Conservation (phyloP, 495 filamentous ascomycete species). For the Tetracladium setigerum region DNA sequence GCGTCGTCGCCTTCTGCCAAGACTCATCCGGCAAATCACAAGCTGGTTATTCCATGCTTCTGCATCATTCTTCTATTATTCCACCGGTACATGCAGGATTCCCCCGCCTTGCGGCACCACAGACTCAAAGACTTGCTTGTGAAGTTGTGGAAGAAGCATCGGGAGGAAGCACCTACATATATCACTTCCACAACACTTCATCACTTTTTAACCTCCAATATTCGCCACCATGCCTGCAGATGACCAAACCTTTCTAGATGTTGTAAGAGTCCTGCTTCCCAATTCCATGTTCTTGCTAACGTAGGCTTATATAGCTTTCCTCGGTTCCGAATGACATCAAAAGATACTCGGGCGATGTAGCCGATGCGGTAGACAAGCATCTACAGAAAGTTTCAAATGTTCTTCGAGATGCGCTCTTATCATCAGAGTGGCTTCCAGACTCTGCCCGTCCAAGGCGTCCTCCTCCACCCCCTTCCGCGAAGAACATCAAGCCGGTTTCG, state of each 20-base stretch:
- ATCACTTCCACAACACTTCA: constrained; percentile 2
- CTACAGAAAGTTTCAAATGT: constrained; percentile 60
- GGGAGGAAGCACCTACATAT: background rate
- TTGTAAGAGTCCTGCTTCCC: constrained; percentile 33
- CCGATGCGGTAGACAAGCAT: constrained; percentile 68
- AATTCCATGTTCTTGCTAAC: constrained; percentile 2
- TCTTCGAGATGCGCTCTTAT: constrained; percentile 54
- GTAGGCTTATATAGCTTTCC: constrained; percentile 46
- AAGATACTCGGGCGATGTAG: constrained; percentile 54
- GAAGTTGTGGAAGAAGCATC: background rate
- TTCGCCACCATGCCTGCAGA: constrained; percentile 46
- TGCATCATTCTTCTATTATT: too few relatives aligned
- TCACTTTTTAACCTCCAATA: background rate
- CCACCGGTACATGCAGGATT: too few relatives aligned
- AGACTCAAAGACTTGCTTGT: background rate
- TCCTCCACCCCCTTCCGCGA: constrained; percentile 29
- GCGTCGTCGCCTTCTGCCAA: background rate
- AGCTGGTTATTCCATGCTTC: too few relatives aligned
- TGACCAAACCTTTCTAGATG: constrained; percentile 55
- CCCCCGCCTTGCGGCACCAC: too few relatives aligned
- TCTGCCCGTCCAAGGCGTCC: constrained; percentile 50
- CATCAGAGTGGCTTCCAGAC: constrained; percentile 62
- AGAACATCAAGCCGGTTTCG: constrained; percentile 21
- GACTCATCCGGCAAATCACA: too few relatives aligned
- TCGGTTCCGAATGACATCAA: constrained; percentile 65